Conservation (phyloP, 176 grass and related monocot genomes). For the Sorghum bicolor region Sorghum_bicolor_NCBIv3 NC_012874.2:1246501-1247000, state of each 20-base stretch:
- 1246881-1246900: too few species aligned
- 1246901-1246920: too few species aligned
- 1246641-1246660: constrained; percentile 2
- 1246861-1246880: too few species aligned
- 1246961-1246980: too few species aligned
- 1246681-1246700: not conserved
- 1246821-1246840: too few species aligned
- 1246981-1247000: too few species aligned
- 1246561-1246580: not conserved
- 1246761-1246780: not conserved
- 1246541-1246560: not conserved
- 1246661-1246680: not conserved
- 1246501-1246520: not conserved
- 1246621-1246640: not conserved
- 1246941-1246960: too few species aligned
- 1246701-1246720: not conserved
- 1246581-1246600: constrained; percentile 23
- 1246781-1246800: not conserved
- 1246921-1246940: too few species aligned
- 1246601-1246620: not conserved
- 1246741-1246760: not conserved
- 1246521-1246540: not conserved
- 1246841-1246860: too few species aligned
- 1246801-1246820: too few species aligned
- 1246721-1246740: too few species aligned